Percentiles rank a stretch among this genome's conserved stretches.
phyloP scores from a whole-genome alignment of 768 basidiomycete genomes.

The Leccinellum rugosiceps region DNA sequence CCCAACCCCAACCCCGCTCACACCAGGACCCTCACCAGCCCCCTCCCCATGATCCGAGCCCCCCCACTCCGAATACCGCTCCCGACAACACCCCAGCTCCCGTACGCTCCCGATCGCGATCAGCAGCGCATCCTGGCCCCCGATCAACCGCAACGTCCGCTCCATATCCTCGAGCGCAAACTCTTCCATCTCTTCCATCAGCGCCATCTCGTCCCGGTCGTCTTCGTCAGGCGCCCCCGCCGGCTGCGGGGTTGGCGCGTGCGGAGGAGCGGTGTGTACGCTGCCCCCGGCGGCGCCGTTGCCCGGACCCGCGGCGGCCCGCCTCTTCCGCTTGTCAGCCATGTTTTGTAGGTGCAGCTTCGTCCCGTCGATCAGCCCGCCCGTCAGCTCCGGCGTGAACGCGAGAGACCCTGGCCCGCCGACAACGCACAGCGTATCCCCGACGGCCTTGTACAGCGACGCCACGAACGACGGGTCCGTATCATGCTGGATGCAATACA shows the following conservation, averaged over 20 bases:
- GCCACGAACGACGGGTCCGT: conserved; percentile 74
- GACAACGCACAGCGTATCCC: conserved; percentile 57
- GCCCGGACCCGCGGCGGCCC: conserved; percentile 34
- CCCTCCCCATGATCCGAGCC: conserved; percentile 44
- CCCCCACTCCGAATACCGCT: conserved; percentile 40
- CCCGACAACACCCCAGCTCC: conserved; percentile 54
- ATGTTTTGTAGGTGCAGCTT: conserved; percentile 67
- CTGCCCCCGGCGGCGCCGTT: background rate
- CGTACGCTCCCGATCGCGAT: conserved; percentile 70
- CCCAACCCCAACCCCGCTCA: too few species aligned
- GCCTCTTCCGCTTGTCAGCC: conserved; percentile 63
- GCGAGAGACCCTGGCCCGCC: conserved; percentile 39
- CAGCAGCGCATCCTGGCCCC: conserved; percentile 59
- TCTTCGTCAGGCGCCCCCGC: conserved; percentile 35
- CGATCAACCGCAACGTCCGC: conserved; percentile 55
- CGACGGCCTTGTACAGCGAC: conserved; percentile 70
- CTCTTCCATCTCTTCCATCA: conserved; percentile 81
- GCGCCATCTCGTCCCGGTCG: conserved; percentile 65
- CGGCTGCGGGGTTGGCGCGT: background rate
- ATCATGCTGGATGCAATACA: conserved; percentile 63
- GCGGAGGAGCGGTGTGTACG: background rate
- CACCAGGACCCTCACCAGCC: conserved; percentile 19
- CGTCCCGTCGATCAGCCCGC: conserved; percentile 61
- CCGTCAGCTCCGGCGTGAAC: conserved; percentile 51
- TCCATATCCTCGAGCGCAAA: conserved; percentile 79